Evolutionary conservation across 2,329 filamentous ascomycete genomes (phyloP).

Genomic region (Exophiala viscosa): DNA sequence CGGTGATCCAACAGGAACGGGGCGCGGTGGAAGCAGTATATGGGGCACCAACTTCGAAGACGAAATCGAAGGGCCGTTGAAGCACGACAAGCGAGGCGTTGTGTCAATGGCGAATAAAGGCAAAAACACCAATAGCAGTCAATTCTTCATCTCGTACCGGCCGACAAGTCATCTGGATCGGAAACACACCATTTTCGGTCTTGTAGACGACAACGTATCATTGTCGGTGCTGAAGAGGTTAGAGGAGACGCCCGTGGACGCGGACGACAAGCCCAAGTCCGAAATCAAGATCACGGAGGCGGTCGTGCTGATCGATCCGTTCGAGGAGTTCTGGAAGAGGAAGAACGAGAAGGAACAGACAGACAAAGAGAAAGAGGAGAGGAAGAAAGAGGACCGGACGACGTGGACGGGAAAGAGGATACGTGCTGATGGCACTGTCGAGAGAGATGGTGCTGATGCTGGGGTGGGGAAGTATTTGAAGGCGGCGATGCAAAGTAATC

Average conservation of each 20-base stretch:
- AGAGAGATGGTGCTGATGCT: slow-evolving; percentile 43
- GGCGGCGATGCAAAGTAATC: slow-evolving; percentile 33
- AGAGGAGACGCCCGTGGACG: slow-evolving; percentile 72
- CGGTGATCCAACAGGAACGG: slow-evolving; percentile 88
- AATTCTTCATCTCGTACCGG: slow-evolving; percentile 93
- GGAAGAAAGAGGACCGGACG: slow-evolving; percentile 58
- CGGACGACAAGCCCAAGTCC: slow-evolving; percentile 68
- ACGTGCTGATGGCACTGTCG: slow-evolving; percentile 60
- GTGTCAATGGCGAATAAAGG: slow-evolving; percentile 98
- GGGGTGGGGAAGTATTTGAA: slow-evolving; percentile 80
- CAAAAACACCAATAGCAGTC: slow-evolving; percentile 92
- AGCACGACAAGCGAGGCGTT: slow-evolving; percentile 76
- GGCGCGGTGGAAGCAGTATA: slow-evolving; percentile 80
- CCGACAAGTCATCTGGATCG: slow-evolving; percentile 79
- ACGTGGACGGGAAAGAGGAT: slow-evolving; percentile 97
- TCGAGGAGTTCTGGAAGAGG: slow-evolving; percentile 84
- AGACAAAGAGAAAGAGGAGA: slow-evolving; percentile 38
- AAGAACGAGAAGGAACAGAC: slow-evolving; percentile 61
- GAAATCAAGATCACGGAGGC: slow-evolving; percentile 80
- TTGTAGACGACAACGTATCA: slow-evolving; percentile 55
- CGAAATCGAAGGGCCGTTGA: slow-evolving; percentile 83
- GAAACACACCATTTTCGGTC: slow-evolving; percentile 96
- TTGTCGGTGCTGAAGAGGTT: slow-evolving; percentile 67
- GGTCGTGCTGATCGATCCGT: slow-evolving; percentile 86
- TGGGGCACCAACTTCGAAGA: slow-evolving; percentile 95